Percentiles rank a stretch among this genome's conserved stretches.
phyloP scores from a whole-genome alignment of 1,139 yeast species.

The Candida anutae region DNA sequence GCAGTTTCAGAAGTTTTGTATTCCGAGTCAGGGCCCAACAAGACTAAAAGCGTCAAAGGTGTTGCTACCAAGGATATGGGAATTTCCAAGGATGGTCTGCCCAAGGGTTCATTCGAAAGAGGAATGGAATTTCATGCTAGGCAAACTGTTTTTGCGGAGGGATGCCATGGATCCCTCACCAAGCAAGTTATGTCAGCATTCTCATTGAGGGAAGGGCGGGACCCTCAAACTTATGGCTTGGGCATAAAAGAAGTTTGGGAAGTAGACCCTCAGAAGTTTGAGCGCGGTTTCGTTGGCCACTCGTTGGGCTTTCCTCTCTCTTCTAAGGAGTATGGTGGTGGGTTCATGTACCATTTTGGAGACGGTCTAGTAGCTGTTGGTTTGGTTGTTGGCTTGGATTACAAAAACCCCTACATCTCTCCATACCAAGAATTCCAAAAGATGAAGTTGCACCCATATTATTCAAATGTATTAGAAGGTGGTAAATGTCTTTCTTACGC shows the following conservation, averaged over 20 bases:
- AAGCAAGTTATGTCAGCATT: constrained; percentile 67
- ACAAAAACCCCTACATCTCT: constrained; percentile 85
- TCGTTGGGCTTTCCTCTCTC: constrained; percentile 84
- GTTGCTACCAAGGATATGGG: constrained; percentile 95
- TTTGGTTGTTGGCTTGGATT: constrained; percentile 85
- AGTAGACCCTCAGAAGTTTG: constrained; percentile 76
- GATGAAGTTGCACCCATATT: constrained; percentile 87
- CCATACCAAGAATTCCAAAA: constrained; percentile 95
- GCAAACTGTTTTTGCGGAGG: constrained; percentile 85
- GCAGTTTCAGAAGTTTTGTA: constrained; percentile 79
- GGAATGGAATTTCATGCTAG: constrained; percentile 96
- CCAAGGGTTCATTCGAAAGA: constrained; percentile 76
- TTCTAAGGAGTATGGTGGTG: constrained; percentile 82
- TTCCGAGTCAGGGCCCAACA: constrained; percentile 42
- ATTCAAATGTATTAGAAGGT: constrained; percentile 65
- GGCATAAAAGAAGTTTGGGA: constrained; percentile 98
- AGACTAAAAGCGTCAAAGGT: constrained; percentile 67
- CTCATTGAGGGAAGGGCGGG: constrained; percentile 55
- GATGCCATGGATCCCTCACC: constrained; percentile 91
- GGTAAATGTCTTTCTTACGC: constrained; percentile 93
- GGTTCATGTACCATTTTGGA: constrained; percentile 94
- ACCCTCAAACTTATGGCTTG: constrained; percentile 87
- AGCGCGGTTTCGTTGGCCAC: constrained; percentile 78
- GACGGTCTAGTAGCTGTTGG: constrained; percentile 89
- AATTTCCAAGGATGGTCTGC: constrained; percentile 60